Conservation (phyloP, 1,139 yeast species). For the Geotrichum carabidarum region DNA sequence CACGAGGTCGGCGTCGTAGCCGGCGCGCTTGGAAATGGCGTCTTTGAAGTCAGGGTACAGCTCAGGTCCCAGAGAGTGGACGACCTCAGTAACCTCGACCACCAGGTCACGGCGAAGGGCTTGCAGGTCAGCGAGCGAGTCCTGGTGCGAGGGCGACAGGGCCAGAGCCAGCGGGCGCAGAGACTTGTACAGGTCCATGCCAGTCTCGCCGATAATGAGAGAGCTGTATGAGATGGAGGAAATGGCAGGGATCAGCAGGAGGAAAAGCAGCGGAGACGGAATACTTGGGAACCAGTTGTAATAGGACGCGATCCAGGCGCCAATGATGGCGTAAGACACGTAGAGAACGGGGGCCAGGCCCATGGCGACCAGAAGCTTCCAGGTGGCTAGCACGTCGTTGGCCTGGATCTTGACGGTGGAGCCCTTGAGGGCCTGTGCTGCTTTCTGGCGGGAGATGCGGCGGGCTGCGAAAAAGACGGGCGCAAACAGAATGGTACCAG, state of each 20-base stretch:
- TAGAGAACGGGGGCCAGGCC: conserved; percentile 85
- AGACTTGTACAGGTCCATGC: conserved; percentile 80
- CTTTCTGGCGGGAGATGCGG: conserved; percentile 63
- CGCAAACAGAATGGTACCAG: conserved; percentile 77
- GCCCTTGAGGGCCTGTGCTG: conserved; percentile 73
- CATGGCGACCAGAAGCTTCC: conserved; percentile 89
- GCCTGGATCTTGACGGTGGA: conserved; percentile 89
- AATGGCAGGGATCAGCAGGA: conserved; percentile 50
- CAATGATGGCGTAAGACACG: conserved; percentile 67
- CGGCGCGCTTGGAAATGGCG: conserved; percentile 50
- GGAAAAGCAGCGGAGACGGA: conserved; percentile 40
- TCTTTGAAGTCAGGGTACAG: conserved; percentile 63
- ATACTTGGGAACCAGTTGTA: conserved; percentile 23
- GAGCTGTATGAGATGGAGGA: conserved; percentile 82
- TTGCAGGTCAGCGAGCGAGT: conserved; percentile 53
- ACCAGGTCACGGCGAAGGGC: conserved; percentile 52
- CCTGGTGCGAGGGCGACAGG: conserved; percentile 45
- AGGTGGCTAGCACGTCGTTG: conserved; percentile 87
- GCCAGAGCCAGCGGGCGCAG: conserved; percentile 77
- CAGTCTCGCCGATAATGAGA: conserved; percentile 83
- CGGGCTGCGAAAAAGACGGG: conserved; percentile 84
- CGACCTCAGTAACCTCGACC: conserved; percentile 56
- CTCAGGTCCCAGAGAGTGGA: conserved; percentile 70
- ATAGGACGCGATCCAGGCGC: conserved; percentile 43
- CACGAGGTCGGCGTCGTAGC: conserved; percentile 43